Percentiles rank a stretch among this genome's conserved stretches.
Evolutionary conservation across 441 rosid species (phyloP).

Genomic region (Adansonia gregorii): DNA sequence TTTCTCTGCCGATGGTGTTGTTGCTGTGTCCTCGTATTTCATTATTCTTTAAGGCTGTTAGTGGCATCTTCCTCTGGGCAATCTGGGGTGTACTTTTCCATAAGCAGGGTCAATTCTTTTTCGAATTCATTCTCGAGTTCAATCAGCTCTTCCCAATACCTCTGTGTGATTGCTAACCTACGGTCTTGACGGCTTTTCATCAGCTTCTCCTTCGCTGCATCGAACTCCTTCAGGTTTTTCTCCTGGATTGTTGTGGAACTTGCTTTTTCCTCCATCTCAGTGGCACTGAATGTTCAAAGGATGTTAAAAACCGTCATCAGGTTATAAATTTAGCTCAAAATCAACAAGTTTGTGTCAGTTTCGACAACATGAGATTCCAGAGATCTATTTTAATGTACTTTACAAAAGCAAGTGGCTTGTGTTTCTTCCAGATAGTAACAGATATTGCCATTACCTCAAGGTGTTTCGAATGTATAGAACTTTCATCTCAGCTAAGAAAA

Average conservation of each 20-base stretch:
- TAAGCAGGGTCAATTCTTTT: constrained; percentile 38
- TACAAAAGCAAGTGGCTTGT: neutral
- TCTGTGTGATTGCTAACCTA: constrained; percentile 43
- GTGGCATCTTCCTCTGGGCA: constrained; percentile 4
- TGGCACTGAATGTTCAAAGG: constrained; percentile 12
- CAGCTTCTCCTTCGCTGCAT: constrained; percentile 51
- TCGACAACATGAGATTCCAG: neutral
- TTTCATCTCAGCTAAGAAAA: neutral
- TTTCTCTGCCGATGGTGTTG: neutral
- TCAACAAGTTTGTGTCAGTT: neutral
- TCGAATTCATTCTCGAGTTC: constrained; percentile 54
- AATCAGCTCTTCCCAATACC: constrained; percentile 57
- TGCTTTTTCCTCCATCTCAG: constrained; percentile 40
- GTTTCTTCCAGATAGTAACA: neutral
- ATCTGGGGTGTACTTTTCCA: constrained; percentile 47
- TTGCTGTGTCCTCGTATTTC: neutral
- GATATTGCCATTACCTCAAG: neutral
- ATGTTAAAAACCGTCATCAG: neutral
- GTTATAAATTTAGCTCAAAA: neutral
- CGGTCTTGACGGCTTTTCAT: constrained; percentile 47
- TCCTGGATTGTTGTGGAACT: constrained; percentile 44
- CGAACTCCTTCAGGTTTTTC: constrained; percentile 51
- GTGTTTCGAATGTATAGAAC: neutral
- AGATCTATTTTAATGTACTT: neutral
- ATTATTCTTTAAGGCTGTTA: neutral